A percentile compares a stretch with the other conserved stretches of the same genome.
phyloP scores from a whole-genome alignment of 2,329 filamentous ascomycete species.

The Xylaria arbuscula region DNA sequence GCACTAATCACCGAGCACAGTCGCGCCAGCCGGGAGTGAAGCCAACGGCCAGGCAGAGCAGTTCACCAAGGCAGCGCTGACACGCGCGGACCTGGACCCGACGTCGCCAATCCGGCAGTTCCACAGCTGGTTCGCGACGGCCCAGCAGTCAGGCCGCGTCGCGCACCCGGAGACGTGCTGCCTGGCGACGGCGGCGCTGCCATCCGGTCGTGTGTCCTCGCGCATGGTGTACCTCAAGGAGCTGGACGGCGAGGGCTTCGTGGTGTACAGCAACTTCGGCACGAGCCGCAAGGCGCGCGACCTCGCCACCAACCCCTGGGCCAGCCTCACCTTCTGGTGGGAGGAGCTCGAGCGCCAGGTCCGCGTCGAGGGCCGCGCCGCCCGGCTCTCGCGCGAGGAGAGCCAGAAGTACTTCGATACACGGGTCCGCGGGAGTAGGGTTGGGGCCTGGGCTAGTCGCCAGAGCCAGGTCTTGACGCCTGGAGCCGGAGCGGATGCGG shows the following conservation, averaged over 20 bases:
- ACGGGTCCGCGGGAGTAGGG: constrained; percentile 79
- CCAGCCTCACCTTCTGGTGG: constrained; percentile 92
- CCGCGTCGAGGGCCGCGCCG: constrained; percentile 81
- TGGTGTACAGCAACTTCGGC: constrained; percentile 93
- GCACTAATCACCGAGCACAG: constrained; percentile 49
- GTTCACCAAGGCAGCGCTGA: constrained; percentile 74
- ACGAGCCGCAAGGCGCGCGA: constrained; percentile 78
- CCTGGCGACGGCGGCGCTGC: constrained; percentile 84
- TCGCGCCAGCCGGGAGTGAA: constrained; percentile 72
- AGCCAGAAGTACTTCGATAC: constrained; percentile 76
- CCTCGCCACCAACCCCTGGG: constrained; percentile 78
- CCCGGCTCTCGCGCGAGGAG: constrained; percentile 75
- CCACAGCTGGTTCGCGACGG: constrained; percentile 85
- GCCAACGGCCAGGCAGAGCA: constrained; percentile 76
- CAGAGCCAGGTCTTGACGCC: constrained; percentile 81
- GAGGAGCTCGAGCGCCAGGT: constrained; percentile 87
- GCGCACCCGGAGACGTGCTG: constrained; percentile 89
- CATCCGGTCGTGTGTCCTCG: constrained; percentile 83
- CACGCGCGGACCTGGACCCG: constrained; percentile 68
- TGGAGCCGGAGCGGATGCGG: constrained; percentile 44
- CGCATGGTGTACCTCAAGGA: constrained; percentile 96
- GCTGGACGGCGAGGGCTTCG: constrained; percentile 83
- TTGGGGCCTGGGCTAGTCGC: constrained; percentile 93
- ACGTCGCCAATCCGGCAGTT: constrained; percentile 83
- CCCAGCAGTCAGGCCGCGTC: constrained; percentile 64